Conservation (phyloP, 164 flowering plant species). For the Magnolia officinalis region DNA sequence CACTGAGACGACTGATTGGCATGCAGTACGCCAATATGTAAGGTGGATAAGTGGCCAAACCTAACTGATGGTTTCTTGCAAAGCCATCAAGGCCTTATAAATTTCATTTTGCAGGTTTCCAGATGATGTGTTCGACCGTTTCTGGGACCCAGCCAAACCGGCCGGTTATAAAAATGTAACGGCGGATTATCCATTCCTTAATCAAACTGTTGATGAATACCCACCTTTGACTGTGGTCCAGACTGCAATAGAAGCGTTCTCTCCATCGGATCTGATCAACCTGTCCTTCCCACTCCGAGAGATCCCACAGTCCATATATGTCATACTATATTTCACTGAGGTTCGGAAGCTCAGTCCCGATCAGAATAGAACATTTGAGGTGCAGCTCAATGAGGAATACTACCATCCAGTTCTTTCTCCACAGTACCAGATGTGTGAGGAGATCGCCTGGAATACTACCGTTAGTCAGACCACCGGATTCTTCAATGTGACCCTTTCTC, state of each 20-base stretch:
- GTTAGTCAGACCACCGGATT: neutral
- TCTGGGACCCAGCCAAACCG: conserved; percentile 14
- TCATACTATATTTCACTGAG: conserved; percentile 14
- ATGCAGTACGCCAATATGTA: too few relatives aligned
- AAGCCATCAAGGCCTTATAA: too few relatives aligned
- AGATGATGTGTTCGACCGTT: conserved; percentile 11
- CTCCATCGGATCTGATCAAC: neutral
- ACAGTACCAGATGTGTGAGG: conserved; percentile 6
- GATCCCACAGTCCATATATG: neutral
- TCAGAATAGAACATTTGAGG: conserved; percentile 5
- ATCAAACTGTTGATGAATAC: neutral
- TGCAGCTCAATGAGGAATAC: neutral
- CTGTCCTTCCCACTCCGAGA: neutral
- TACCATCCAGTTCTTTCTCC: neutral
- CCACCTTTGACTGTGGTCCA: conserved; percentile 12
- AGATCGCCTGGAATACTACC: neutral
- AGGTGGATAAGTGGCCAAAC: too few relatives aligned
- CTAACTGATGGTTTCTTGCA: too few relatives aligned
- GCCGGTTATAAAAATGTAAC: neutral
- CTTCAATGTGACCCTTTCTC: neutral
- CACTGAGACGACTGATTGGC: too few relatives aligned
- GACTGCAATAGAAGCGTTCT: conserved; percentile 7
- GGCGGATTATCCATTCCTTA: neutral
- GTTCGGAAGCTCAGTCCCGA: neutral
- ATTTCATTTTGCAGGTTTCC: conserved; percentile 17